Conservation (phyloP, 805 yeast genomes). For the Priceomyces medius region DNA sequence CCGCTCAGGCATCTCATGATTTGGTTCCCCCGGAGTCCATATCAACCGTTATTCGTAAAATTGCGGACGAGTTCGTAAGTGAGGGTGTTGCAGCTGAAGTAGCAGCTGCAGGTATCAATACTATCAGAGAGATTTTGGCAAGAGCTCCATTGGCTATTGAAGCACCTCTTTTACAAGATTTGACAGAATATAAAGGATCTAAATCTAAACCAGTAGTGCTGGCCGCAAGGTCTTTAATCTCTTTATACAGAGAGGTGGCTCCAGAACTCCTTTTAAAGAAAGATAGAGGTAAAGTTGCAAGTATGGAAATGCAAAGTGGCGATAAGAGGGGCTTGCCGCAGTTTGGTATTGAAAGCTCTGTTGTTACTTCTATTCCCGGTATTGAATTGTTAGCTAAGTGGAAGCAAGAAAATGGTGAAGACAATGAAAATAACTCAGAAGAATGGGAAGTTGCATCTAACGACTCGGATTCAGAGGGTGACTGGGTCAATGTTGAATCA, state of each 20-base stretch:
- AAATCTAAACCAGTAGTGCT: constrained; percentile 90
- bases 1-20: constrained; percentile 96
- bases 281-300: constrained; percentile 91
- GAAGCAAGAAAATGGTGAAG: constrained; percentile 63
- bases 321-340: constrained; percentile 51
- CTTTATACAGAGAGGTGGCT: constrained; percentile 89
- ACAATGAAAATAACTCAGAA: constrained; percentile 49
- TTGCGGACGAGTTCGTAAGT: constrained; percentile 96
- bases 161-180: constrained; percentile 80
- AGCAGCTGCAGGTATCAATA: constrained; percentile 96
- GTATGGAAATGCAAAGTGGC: constrained; percentile 72
- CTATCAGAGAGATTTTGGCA: constrained; percentile 87
- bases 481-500: constrained; percentile 87
- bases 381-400: constrained; percentile 86
- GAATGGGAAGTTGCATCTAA: constrained; percentile 62
- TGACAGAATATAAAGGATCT: constrained; percentile 86
- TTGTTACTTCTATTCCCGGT: constrained; percentile 80
- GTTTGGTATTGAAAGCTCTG: constrained; percentile 71
- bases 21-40: constrained; percentile 95
- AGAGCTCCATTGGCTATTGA: constrained; percentile 96
- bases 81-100: constrained; percentile 99
- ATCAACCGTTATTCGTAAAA: constrained; percentile 75
- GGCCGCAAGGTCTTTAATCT: constrained; percentile 87
- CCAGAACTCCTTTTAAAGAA: constrained; percentile 91
- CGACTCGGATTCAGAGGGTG: constrained; percentile 70